These are phyloP conservation scores for Huntiella omanensis DNA, from an alignment of 2,329 filamentous ascomycete species.

Conservation along the genomic window DNA sequence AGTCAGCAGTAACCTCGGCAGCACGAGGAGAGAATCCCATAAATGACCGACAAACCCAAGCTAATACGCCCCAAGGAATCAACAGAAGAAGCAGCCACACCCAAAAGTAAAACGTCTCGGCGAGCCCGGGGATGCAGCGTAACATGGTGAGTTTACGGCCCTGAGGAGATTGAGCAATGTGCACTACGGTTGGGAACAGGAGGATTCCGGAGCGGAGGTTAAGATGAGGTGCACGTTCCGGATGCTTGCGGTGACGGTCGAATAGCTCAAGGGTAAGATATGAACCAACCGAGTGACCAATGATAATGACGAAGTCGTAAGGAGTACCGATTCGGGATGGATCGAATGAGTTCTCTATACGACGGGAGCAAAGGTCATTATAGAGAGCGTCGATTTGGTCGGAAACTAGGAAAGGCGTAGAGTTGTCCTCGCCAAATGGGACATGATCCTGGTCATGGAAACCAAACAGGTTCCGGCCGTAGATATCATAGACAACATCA, in stretches of 20 bases:
- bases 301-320: slow-evolving; percentile 43
- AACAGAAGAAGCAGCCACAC: slow-evolving; percentile 24
- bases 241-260: slow-evolving; percentile 29
- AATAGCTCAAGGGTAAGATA: slow-evolving; percentile 55
- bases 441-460: slow-evolving; percentile 35
- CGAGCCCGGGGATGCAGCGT: slow-evolving; percentile 20
- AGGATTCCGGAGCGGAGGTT: slow-evolving; percentile 36
- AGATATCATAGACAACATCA: slow-evolving; percentile 30
- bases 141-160: slow-evolving; percentile 31
- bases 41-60: slow-evolving; percentile 23
- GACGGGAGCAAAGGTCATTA: slow-evolving; percentile 19
- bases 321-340: slow-evolving; percentile 18
- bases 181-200: slow-evolving; percentile 56
- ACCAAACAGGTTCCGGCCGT: slow-evolving; percentile 38
- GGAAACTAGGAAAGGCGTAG: slow-evolving; percentile 31
- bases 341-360: slow-evolving; percentile 15
- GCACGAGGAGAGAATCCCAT: slow-evolving; percentile 30
- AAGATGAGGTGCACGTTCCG: slow-evolving; percentile 19
- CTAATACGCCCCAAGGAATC: slow-evolving; percentile 22
- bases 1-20: slow-evolving; percentile 30
- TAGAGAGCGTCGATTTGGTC: slow-evolving; percentile 31
- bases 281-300: slow-evolving; percentile 57
- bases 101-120: slow-evolving; percentile 22
- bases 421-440: slow-evolving; percentile 22
- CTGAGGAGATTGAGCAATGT: slow-evolving; percentile 44